Evolutionary conservation across 345 rosid genomes (phyloP).

Genomic region (Acer saccharum): DNA sequence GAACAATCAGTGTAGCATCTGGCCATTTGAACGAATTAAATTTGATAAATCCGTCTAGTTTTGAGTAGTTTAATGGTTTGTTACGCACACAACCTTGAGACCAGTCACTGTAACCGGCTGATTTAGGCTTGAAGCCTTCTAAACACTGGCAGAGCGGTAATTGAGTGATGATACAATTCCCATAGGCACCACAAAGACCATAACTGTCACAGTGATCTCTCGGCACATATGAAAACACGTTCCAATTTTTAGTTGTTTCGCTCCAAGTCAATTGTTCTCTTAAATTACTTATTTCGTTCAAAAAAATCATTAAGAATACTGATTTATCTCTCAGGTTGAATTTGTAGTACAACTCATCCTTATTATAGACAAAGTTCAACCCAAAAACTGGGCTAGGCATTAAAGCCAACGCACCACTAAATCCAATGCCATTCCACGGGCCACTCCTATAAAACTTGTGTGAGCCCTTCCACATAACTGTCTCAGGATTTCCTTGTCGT

Average conservation of each 20-base stretch:
- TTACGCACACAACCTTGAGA: conserved; percentile 33
- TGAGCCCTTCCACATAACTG: conserved; percentile 24
- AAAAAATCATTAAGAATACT: conserved; percentile 27
- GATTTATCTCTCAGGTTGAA: conserved; percentile 23
- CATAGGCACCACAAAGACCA: conserved; percentile 3
- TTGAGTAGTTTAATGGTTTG: conserved; percentile 28
- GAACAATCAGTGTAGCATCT: no score
- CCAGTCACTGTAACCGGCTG: not conserved
- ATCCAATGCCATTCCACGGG: conserved; percentile 51
- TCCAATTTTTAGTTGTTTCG: conserved; percentile 35
- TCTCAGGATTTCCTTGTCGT: conserved; percentile 36
- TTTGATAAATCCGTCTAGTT: conserved; percentile 35
- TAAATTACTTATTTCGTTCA: conserved; percentile 25
- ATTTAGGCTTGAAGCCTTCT: conserved; percentile 17
- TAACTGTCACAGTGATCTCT: conserved; percentile 18
- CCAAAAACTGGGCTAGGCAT: conserved; percentile 6
- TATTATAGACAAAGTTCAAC: conserved; percentile 24
- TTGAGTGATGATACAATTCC: not conserved
- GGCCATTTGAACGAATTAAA: conserved; percentile 36
- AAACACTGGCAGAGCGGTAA: conserved; percentile 3
- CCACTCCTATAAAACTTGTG: conserved; percentile 32
- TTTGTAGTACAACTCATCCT: conserved; percentile 31
- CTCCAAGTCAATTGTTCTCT: conserved; percentile 39
- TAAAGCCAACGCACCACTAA: conserved; percentile 7
- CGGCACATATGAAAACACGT: conserved; percentile 31